Evolutionary conservation across 2,329 filamentous ascomycete genomes (phyloP), one percentile per base, ranked within the genome.

Genomic region (Aureobasidium melanogenum): DNA sequence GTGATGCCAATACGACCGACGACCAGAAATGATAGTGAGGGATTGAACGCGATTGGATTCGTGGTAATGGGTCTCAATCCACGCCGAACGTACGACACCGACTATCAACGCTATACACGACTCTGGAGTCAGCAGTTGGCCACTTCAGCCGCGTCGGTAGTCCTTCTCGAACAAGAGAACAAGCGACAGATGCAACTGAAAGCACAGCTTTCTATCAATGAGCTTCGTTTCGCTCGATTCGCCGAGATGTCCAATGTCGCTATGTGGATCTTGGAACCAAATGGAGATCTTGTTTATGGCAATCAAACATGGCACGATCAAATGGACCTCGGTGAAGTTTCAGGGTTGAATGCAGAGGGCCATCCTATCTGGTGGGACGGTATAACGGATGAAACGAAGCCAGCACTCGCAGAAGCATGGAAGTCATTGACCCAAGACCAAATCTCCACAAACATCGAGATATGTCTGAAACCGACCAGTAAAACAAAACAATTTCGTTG

Each of bases 1-100:
- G 64, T 74, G 3, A 71, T 69, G 44, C 70, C 71, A 1, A 69
- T 74, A 30, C 64, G 65, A 19, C 71, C 69, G 2, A 73, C 70
- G 2, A 69, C 66, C 1, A 66, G 67, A 9, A 50, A 57, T 10
- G 60, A 62, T 5, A 51, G 28, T 34, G 60, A 57, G 26, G 60
- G 52, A 5, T 66, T 68, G 12, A 69, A 71, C 28, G 65, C 70
- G 3, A 66, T 69, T 36, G 71, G 71, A 1, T 72, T 73, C 32
- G 39, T 74, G 5, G 67, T 74, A 1, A 63, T 73, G 28, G 72
- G 72, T 0, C 48, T 72, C 6, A 74, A 73, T 38, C 69, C 71
- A 3, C 66, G 69, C 2, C 65, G 71, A 12, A 67, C 69, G 0
- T 74, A 69, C 36, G 71, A 74, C n/a, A 64, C 68, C 10, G 67